Percentiles rank a stretch among this genome's conserved stretches.
These are phyloP conservation scores for Lipomyces kockii DNA, from an alignment of 805 yeast species.

Conservation along the genomic window DNA sequence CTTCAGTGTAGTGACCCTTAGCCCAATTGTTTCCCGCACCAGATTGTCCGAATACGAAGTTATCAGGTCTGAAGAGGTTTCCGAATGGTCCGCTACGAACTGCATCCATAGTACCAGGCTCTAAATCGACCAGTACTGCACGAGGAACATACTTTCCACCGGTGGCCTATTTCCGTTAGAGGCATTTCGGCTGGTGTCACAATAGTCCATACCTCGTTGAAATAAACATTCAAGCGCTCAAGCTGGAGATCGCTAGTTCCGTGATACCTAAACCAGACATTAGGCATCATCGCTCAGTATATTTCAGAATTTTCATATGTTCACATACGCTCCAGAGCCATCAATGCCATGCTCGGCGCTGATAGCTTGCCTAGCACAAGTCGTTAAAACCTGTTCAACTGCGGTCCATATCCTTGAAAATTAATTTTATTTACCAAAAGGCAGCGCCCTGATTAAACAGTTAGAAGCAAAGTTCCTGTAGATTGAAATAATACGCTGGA, in stretches of 20 bases:
- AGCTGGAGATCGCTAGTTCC: constrained; percentile 41
- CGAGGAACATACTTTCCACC: constrained; percentile 92
- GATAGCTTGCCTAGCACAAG: constrained; percentile 37
- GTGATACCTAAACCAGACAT: constrained; percentile 36
- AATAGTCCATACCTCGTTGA: constrained; percentile 57
- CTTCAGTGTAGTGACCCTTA: constrained; percentile 95
- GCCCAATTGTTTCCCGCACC: constrained; percentile 99
- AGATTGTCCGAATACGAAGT: constrained; percentile 85
- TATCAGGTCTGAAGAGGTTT: constrained; percentile 88
- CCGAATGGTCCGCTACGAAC: constrained; percentile 81
- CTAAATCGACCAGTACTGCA: constrained; percentile 90
- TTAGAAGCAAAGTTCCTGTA: constrained; percentile 3
- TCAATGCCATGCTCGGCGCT: constrained; percentile 41
- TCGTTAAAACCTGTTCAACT: constrained; percentile 11
- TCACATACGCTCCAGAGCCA: constrained; percentile 37
- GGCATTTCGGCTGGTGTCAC: neutral
- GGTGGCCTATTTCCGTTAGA: constrained; percentile 54
- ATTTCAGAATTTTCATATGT: neutral
- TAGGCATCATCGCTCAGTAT: constrained; percentile 8
- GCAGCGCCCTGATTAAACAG: constrained; percentile 36
- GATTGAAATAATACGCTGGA: neutral
- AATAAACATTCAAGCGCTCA: constrained; percentile 76
- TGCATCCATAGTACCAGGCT: constrained; percentile 90
- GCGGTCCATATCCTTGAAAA: neutral
- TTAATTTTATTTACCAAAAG: constrained; percentile 28